phyloP scores from a whole-genome alignment of 202 grass and related monocot genomes.

The Saccharum hybrid region DNA sequence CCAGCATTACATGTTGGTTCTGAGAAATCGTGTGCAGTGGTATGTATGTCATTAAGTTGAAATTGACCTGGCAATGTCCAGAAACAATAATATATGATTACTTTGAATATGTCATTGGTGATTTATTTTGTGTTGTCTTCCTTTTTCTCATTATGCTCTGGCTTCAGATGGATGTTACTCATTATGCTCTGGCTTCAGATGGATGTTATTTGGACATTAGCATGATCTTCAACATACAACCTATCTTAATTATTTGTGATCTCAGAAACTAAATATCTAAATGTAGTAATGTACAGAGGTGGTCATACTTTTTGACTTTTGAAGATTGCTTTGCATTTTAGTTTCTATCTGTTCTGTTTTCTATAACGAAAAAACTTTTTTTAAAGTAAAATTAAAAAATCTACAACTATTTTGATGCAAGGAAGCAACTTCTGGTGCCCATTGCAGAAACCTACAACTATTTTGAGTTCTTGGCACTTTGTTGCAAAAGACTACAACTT shows the following conservation, averaged over 20 bases:
- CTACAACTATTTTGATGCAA: not conserved
- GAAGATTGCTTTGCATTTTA: too few relatives aligned
- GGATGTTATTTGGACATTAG: slow-evolving; percentile 7
- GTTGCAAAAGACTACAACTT: too few relatives aligned
- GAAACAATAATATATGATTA: not conserved
- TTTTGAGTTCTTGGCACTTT: too few relatives aligned
- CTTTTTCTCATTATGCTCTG: slow-evolving; percentile 16
- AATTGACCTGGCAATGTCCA: not conserved
- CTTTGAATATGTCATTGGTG: slow-evolving; percentile 3
- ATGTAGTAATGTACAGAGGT: not conserved
- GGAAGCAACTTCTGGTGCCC: not conserved
- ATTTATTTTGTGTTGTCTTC: not conserved
- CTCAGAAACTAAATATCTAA: not conserved
- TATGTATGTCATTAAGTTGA: slow-evolving; percentile 48
- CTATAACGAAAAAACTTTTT: not conserved
- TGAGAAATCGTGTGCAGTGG: slow-evolving; percentile 67
- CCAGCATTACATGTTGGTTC: slow-evolving; percentile 84
- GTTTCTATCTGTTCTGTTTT: not conserved
- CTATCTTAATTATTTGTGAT: slow-evolving; percentile 1
- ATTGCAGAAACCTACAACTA: too few relatives aligned
- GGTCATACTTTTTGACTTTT: not conserved
- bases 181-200: slow-evolving; percentile 11
- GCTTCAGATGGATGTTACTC: not conserved
- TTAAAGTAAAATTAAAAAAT: not conserved
- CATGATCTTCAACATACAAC: not conserved